Evolutionary conservation across 441 rosid species (phyloP), one percentile per base, ranked within the genome.

Genomic region (Geranium incanum): DNA sequence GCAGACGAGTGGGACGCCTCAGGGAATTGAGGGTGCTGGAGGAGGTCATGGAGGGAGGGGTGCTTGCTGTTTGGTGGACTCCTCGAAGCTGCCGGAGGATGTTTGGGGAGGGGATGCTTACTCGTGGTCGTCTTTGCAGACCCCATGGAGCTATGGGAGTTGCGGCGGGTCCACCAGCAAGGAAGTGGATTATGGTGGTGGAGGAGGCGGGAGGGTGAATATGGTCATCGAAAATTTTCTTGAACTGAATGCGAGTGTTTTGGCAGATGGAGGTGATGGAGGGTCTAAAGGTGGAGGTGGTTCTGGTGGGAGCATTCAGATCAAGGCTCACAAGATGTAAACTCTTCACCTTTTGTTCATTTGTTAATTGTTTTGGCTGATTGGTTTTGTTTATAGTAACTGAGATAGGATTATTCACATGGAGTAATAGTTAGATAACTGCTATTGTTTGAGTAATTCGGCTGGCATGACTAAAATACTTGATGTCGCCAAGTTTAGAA

Each of bases 231-330:
- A 21, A 37, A 73, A 76, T 66, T 77, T 74, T 18, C 65, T 86
- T 23, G 86, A 78, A 63, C 82, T 95, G 71, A 85, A 86, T 23
- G 99, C 97, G 39, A 77, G 72, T 76, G 64, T 95, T 76, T 82
- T 84, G 86, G 97, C 97, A 0, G 90, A 95, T 66, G 99, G 99
- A 38, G 97, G 82, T 66, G 81, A 86, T 78, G 97, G 91, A 62
- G 98, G 98, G 69, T 78, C 39, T 67, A 91, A 91, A 78, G 99
- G 99, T 36, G 99, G 99, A 39, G 99, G 99, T 48, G 99, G 99
- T 2, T 83, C 97, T 59, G 99, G 98, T 73, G 99, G 99, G 28
- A 91, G 98, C 81, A 81, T 95, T 76, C 78, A 72, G 66, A 79
- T 95, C 70, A 80, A 60, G 76, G 90, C 98, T 19, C 72, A 86